These are phyloP conservation scores for Aspergillus ochraceus DNA, from an alignment of 2,329 filamentous ascomycete genomes.

Conservation along the genomic window DNA sequence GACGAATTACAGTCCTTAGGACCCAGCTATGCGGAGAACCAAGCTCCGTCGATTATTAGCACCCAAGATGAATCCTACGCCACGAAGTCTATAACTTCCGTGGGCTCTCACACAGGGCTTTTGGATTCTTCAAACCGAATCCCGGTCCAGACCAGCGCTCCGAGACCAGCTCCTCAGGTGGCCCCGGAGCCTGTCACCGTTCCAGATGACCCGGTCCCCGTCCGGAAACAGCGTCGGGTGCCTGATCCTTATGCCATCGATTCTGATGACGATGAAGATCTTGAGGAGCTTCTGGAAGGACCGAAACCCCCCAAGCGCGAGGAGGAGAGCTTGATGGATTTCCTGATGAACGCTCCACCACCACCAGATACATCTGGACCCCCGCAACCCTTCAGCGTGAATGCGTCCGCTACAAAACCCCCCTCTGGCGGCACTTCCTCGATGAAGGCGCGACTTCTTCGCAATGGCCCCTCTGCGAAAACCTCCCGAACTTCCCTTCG, in stretches of 20 bases:
- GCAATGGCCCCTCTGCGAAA: constrained; percentile 31
- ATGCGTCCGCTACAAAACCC: constrained; percentile 16
- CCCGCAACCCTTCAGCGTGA: constrained; percentile 31
- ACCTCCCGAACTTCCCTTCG: constrained; percentile 35
- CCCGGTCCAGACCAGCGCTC: constrained; percentile 25
- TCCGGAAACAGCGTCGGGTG: constrained; percentile 73
- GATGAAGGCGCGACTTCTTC: constrained; percentile 39
- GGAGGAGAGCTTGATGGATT: constrained; percentile 51
- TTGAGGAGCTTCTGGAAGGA: constrained; percentile 55
- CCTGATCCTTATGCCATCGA: constrained; percentile 95
- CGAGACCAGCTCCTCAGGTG: constrained; percentile 12
- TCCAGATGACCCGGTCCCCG: constrained; percentile 55
- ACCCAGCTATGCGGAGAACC: constrained; percentile 26
- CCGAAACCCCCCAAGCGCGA: constrained; percentile 35
- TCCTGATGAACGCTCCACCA: constrained; percentile 47
- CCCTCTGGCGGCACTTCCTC: constrained; percentile 20
- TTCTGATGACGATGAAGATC: constrained; percentile 63
- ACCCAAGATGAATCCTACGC: constrained; percentile 54
- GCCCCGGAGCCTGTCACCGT: constrained; percentile 3
- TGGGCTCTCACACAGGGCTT: constrained; percentile 72
- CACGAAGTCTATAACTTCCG: constrained; percentile 57
- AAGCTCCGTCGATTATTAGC: constrained; percentile 40
- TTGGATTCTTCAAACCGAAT: constrained; percentile 44
- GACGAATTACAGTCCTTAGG: constrained; percentile 61
- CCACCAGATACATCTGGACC: constrained; percentile 32